Evolutionary conservation across 352 stramenopile species (phyloP).

Genomic region (Globisporangium lucens): DNA sequence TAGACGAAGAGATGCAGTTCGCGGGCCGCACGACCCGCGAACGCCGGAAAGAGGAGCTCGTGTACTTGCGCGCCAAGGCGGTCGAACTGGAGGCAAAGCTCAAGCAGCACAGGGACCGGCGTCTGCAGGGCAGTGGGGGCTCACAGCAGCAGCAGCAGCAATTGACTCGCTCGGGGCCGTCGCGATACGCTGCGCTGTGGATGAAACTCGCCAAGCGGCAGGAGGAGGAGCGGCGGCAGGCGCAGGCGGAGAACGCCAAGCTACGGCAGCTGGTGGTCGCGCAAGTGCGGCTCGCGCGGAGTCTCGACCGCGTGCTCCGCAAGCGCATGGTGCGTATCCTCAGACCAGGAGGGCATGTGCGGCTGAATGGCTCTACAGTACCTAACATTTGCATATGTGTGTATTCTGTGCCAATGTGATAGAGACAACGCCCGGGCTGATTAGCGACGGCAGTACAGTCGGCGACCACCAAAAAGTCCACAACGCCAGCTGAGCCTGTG

Average conservation of each 20-base stretch:
- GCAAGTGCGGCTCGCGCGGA: conserved; percentile 15
- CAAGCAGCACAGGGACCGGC: conserved; percentile 15
- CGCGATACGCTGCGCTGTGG: conserved; percentile 17
- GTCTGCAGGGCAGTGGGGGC: not conserved
- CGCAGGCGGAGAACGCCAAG: conserved; percentile 15
- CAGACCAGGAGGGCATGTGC: not conserved
- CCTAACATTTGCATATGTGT: too few relatives aligned
- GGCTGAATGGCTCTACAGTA: too few relatives aligned
- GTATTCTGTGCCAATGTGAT: not conserved
- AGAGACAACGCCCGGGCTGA: not conserved
- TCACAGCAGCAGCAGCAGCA: not conserved
- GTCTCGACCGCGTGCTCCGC: conserved; percentile 16
- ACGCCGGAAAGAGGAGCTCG: conserved; percentile 28
- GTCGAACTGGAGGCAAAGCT: conserved; percentile 28
- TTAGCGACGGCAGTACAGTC: not conserved
- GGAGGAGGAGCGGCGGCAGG: conserved; percentile 11
- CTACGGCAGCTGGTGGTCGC: conserved; percentile 12
- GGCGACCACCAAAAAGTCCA: not conserved
- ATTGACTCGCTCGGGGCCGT: conserved; percentile 1
- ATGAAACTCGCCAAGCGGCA: conserved; percentile 20
- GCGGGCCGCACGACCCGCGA: conserved; percentile 18
- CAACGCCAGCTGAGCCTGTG: not conserved
- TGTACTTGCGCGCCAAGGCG: conserved; percentile 26
- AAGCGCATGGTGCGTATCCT: conserved; percentile 17
- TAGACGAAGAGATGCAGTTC: conserved; percentile 10